Evolutionary conservation across 768 basidiomycete genomes (phyloP), one percentile per base, ranked within the genome.

Genomic region (Royoungia palumana): DNA sequence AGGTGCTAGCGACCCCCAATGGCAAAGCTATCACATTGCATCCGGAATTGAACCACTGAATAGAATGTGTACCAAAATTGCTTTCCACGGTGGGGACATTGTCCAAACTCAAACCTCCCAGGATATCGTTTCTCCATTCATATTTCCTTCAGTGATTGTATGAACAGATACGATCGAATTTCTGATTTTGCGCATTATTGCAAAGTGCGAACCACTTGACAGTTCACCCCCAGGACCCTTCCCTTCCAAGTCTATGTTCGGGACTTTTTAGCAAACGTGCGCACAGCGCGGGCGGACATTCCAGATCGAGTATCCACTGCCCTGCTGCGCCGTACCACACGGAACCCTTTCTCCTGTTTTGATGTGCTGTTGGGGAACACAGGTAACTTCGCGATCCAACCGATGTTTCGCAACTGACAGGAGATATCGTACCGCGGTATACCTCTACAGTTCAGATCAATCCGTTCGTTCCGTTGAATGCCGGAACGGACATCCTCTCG

Each of bases 351-450:
- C 73, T 87, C 89, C 6, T 13, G 69, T 89, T 63, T 89, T 12
- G 87, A 89, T 62, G n/a, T n/a, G n/a, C 78, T 78, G 4, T 58
- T 87, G 14, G 76, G 3, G 81, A 82, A 2, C 85, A 86, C 64
- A 67, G 73, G 41, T 83, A 86, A 16, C 63, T 80, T 90, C 25
- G 70, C 82, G 40, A 68, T 1, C 76, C 83, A 0, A 62, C 68
- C n/a, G 70, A 85, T 6, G 82, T 89, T 58, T 72, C 83, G 13
- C 28, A 49, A 46, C 87, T 20, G 72, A 73, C 17, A 85, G 85
- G 10, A 84, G 32, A 32, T 16, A 16, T 16, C 4, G 32, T 16
- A 32, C 32, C 32, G 32, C 14, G 16, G 14, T 32, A 6, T 16
- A 32, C 6, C 32, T 32, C 32, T 32, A 14, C 12, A 32, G 6